Conservation (phyloP, 192 early-diverging fungal genomes). For the Pilaira anomala region DNA sequence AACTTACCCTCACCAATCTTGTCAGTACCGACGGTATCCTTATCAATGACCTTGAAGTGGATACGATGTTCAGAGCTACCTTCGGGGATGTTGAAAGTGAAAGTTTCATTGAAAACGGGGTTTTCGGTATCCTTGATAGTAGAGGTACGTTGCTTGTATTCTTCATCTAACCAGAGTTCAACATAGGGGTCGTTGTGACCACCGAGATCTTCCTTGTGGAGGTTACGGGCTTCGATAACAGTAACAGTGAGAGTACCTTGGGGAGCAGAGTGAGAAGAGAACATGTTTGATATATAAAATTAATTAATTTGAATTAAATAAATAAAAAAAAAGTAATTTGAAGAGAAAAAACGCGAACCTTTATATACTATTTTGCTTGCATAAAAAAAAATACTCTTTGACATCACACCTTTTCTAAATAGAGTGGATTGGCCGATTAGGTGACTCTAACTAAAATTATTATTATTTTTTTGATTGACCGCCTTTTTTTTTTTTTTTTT, state of each 20-base stretch:
- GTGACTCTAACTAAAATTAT: too few relatives aligned
- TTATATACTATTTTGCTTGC: background rate
- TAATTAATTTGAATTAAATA: background rate
- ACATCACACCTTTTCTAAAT: too few relatives aligned
- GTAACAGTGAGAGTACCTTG: slow-evolving; percentile 16
- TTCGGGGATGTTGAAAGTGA: slow-evolving; percentile 19
- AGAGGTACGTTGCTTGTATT: slow-evolving; percentile 25
- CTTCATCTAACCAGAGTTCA: slow-evolving; percentile 25
- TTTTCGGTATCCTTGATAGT: slow-evolving; percentile 10
- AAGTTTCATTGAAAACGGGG: slow-evolving; percentile 31
- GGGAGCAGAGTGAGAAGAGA: slow-evolving; percentile 12
- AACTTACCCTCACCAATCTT: slow-evolving; percentile 37
- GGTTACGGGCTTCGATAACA: slow-evolving; percentile 24
- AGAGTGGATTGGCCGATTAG: too few relatives aligned
- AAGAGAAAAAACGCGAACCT: background rate
- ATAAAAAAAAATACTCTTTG: too few relatives aligned
- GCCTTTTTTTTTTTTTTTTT: too few relatives aligned
- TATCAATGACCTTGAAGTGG: slow-evolving; percentile 36
- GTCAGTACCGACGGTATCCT: slow-evolving; percentile 32
- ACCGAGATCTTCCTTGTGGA: slow-evolving; percentile 21
- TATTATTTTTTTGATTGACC: too few relatives aligned
- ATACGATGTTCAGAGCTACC: slow-evolving; percentile 29
- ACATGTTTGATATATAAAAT: slow-evolving; percentile 7
- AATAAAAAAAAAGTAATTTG: slow-evolving; percentile 3
- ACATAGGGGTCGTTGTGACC: slow-evolving; percentile 28